phyloP scores from a whole-genome alignment of 108 stramenopile genomes.

The Fistulifera pelliculosa region DNA sequence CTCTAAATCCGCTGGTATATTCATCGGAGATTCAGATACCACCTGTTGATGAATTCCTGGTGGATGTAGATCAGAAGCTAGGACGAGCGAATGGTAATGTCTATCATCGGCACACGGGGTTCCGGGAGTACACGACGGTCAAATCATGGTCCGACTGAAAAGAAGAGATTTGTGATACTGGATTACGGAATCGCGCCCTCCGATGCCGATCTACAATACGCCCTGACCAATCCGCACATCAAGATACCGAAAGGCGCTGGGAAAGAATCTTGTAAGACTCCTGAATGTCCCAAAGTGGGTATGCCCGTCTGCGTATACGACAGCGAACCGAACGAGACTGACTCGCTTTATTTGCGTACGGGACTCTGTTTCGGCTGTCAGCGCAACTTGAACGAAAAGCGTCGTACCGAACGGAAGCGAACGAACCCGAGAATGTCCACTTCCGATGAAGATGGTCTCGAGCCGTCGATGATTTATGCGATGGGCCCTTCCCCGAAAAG shows the following conservation, averaged over 20 bases:
- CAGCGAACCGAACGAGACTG: slow-evolving; percentile 53
- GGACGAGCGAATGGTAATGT: slow-evolving; percentile 78
- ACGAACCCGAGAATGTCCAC: slow-evolving; percentile 8
- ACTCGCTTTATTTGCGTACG: slow-evolving; percentile 57
- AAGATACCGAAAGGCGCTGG: slow-evolving; percentile 60
- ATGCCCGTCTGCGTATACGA: slow-evolving; percentile 66
- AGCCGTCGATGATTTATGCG: slow-evolving; percentile 11
- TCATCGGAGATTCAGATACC: too few species aligned
- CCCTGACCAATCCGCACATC: slow-evolving; percentile 31
- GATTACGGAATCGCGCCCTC: slow-evolving; percentile 60
- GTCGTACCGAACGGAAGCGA: slow-evolving; percentile 61
- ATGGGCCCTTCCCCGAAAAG: slow-evolving; percentile 25
- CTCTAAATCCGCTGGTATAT: too few species aligned
- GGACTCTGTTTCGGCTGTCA: slow-evolving; percentile 80
- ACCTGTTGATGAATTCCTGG: slow-evolving; percentile 35
- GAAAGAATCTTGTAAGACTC: slow-evolving; percentile 29
- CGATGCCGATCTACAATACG: slow-evolving; percentile 29
- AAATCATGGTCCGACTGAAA: slow-evolving; percentile 83
- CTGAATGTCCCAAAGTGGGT: slow-evolving; percentile 53
- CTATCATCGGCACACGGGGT: slow-evolving; percentile 58
- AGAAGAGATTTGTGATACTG: slow-evolving; percentile 66
- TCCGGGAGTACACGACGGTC: slow-evolving; percentile 65
- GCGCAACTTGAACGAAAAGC: slow-evolving; percentile 70
- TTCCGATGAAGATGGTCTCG: not conserved
- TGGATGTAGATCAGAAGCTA: slow-evolving; percentile 42